Conservation (phyloP, 371 early-diverging fungal genomes). For the Actinomortierella ambigua region DNA sequence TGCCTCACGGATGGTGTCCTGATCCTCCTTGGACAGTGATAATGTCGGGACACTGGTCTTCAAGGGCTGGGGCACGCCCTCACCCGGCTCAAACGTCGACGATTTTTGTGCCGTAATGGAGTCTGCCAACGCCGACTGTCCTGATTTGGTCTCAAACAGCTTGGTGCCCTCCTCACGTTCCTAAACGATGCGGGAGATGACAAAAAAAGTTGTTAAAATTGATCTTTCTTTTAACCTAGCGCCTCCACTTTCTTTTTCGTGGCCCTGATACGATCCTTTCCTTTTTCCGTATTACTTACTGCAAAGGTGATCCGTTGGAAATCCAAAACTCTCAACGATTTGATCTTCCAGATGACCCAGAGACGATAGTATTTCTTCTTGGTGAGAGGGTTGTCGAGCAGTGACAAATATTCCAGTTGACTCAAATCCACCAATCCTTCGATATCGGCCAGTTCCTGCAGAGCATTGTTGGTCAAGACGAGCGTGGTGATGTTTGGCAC, state of each 20-base stretch:
- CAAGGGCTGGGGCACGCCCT: conserved; percentile 59
- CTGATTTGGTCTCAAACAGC: conserved; percentile 70
- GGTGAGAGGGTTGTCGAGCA: conserved; percentile 89
- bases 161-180: conserved; percentile 77
- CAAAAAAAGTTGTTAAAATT: no score
- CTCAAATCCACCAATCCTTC: conserved; percentile 67
- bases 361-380: conserved; percentile 79
- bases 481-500: conserved; percentile 82
- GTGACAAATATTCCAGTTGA: conserved; percentile 65
- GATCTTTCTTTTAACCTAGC: no score
- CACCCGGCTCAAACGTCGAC: conserved; percentile 77
- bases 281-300: no score
- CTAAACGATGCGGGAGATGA: conserved; percentile 43
- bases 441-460: conserved; percentile 84
- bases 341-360: conserved; percentile 82
- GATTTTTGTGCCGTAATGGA: conserved; percentile 61
- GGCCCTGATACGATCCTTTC: no score
- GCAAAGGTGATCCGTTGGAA: conserved; percentile 67
- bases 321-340: conserved; percentile 84
- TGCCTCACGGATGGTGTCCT: conserved; percentile 70
- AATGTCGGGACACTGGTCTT: conserved; percentile 49
- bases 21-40: conserved; percentile 63
- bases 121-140: conserved; percentile 66
- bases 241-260: no score
- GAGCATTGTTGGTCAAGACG: conserved; percentile 84